These are phyloP conservation scores for Cryphonectria nitschkei DNA, from an alignment of 2,329 filamentous ascomycete genomes.

Conservation along the genomic window DNA sequence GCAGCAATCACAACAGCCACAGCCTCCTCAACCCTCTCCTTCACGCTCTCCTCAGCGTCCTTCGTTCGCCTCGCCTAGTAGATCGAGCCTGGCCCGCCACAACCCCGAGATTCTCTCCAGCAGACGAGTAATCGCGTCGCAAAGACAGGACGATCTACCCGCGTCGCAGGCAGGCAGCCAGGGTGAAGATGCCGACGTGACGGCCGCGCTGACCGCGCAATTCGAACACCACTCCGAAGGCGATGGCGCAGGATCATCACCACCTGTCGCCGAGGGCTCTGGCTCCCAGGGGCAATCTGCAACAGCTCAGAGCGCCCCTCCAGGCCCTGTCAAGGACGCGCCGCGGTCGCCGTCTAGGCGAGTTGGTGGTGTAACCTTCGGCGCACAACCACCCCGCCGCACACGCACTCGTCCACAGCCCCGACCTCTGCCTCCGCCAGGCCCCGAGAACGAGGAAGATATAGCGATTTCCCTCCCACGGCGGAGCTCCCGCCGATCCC, in stretches of 20 bases:
- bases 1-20: slow-evolving; percentile 4
- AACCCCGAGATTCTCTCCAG: slow-evolving; percentile 61
- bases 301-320: slow-evolving; percentile 30
- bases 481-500: slow-evolving; percentile 42
- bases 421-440: slow-evolving; percentile 52
- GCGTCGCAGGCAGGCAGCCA: slow-evolving; percentile 26
- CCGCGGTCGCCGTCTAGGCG: slow-evolving; percentile 36
- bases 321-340: slow-evolving; percentile 22
- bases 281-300: slow-evolving; percentile 1
- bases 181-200: slow-evolving; percentile 23
- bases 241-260: slow-evolving; percentile 11
- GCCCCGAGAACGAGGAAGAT: slow-evolving; percentile 47
- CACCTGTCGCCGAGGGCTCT: background rate
- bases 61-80: slow-evolving; percentile 70
- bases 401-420: slow-evolving; percentile 49
- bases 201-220: slow-evolving; percentile 35
- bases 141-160: slow-evolving; percentile 30
- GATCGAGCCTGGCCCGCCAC: slow-evolving; percentile 63
- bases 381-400: slow-evolving; percentile 41
- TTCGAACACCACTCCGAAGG: slow-evolving; percentile 36
- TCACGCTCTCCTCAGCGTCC: slow-evolving; percentile 41
- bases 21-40: slow-evolving; percentile 11
- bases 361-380: slow-evolving; percentile 35
- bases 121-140: slow-evolving; percentile 40
- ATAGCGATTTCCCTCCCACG: slow-evolving; percentile 47